Conservation (phyloP, 148 eudicot genomes). For the Amaranthus palmeri region DNA sequence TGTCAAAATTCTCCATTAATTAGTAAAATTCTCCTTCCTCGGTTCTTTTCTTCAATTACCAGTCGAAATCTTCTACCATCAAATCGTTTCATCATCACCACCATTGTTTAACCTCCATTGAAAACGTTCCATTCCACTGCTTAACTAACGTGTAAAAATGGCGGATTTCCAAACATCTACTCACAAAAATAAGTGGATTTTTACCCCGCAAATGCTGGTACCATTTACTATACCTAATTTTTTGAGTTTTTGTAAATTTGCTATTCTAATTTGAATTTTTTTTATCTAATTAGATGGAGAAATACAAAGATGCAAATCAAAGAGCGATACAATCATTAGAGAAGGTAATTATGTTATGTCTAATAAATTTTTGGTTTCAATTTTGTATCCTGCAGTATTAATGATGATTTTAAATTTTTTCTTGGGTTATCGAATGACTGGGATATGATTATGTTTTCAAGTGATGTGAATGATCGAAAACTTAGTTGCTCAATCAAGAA, state of each 20-base stretch:
- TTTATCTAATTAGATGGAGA: conserved; percentile 47
- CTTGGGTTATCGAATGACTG: background rate
- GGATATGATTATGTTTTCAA: background rate
- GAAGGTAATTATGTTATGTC: conserved; percentile 40
- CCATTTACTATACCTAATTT: background rate
- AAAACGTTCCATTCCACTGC: too few relatives aligned
- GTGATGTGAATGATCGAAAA: background rate
- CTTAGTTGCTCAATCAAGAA: too few relatives aligned
- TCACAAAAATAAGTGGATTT: conserved; percentile 88
- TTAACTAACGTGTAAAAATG: conserved; percentile 28
- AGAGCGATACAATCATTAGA: conserved; percentile 72
- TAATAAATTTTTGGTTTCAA: background rate
- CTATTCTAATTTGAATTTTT: background rate
- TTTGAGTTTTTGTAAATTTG: background rate
- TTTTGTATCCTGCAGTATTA: background rate
- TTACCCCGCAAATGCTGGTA: conserved; percentile 75
- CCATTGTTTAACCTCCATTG: too few relatives aligned
- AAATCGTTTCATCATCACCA: too few relatives aligned
- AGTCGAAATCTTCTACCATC: too few relatives aligned
- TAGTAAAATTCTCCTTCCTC: too few relatives aligned
- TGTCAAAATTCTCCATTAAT: too few relatives aligned
- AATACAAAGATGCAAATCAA: conserved; percentile 73
- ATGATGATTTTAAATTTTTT: background rate
- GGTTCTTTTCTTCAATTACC: too few relatives aligned
- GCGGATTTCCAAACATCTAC: conserved; percentile 91